Conservation (phyloP, 441 rosid genomes). For the Eugenia klotzschiana region DNA sequence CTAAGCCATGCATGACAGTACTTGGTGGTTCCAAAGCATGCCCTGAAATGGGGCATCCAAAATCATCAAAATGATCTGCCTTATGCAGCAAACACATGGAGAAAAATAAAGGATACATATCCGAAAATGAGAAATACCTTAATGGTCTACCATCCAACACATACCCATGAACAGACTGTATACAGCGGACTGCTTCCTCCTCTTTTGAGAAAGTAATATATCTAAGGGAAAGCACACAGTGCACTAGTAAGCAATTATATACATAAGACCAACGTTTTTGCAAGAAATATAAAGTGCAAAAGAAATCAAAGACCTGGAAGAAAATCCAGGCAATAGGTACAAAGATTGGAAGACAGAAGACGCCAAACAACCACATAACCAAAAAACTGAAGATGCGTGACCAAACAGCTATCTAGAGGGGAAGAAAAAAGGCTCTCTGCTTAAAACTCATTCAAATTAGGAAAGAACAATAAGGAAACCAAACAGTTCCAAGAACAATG, state of each 20-base stretch:
- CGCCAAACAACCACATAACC: background rate
- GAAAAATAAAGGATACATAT: background rate
- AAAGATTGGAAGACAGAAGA: background rate
- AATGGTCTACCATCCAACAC: slow-evolving; percentile 39
- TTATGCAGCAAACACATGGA: background rate
- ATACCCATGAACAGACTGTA: slow-evolving; percentile 42
- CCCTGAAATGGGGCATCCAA: slow-evolving; percentile 16
- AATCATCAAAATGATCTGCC: background rate
- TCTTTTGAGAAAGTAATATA: slow-evolving; percentile 49
- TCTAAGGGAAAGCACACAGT: slow-evolving; percentile 7
- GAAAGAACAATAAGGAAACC: background rate
- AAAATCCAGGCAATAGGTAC: background rate
- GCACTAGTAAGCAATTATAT: background rate
- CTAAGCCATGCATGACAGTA: slow-evolving; percentile 72
- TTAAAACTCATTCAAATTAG: background rate
- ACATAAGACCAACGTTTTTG: background rate
- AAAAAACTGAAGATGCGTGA: background rate
- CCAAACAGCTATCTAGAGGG: background rate
- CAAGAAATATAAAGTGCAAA: background rate
- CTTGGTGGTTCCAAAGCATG: slow-evolving; percentile 63
- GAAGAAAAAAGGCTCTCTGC: background rate
- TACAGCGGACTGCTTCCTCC: slow-evolving; percentile 55
- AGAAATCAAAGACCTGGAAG: background rate
- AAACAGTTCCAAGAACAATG: background rate
- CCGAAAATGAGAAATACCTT: slow-evolving; percentile 24